These are phyloP conservation scores for Phytophthora sp. DNA, from an alignment of 352 stramenopile genomes.

Conservation along the genomic window DNA sequence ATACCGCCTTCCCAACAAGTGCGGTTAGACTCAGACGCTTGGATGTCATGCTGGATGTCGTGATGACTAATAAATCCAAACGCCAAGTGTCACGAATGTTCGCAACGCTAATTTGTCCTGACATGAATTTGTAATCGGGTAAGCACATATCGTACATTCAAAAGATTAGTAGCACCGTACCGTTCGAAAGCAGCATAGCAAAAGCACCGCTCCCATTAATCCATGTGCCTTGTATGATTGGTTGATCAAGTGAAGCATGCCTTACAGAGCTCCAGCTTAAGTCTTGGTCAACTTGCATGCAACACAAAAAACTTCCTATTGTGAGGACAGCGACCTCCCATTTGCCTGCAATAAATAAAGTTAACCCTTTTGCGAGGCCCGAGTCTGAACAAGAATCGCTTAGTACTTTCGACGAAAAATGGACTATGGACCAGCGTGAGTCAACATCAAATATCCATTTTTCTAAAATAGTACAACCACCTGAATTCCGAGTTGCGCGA, in stretches of 20 bases:
- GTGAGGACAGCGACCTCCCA: slow-evolving; percentile 15
- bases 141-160: not conserved
- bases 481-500: not conserved
- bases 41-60: slow-evolving; percentile 17
- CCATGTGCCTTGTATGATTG: slow-evolving; percentile 20
- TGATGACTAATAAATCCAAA: slow-evolving; percentile 19
- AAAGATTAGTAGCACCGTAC: slow-evolving; percentile 8
- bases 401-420: slow-evolving; percentile 10
- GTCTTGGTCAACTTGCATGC: slow-evolving; percentile 13
- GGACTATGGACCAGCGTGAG: slow-evolving; percentile 8
- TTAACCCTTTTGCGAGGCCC: not conserved
- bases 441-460: slow-evolving; percentile 36
- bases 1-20: slow-evolving; percentile 20
- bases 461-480: slow-evolving; percentile 9
- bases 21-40: slow-evolving; percentile 28
- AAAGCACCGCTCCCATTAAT: slow-evolving; percentile 20
- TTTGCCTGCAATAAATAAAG: slow-evolving; percentile 14
- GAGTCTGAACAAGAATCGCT: not conserved
- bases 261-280: slow-evolving; percentile 9
- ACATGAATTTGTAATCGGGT: not conserved
- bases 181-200: slow-evolving; percentile 35
- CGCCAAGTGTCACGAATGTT: not conserved
- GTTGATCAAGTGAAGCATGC: slow-evolving; percentile 12
- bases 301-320: slow-evolving; percentile 5
- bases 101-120: slow-evolving; percentile 37